Evolutionary conservation across 768 basidiomycete species (phyloP), one percentile per base, ranked within the genome.

Genomic region (Aureoboletus auriporus): DNA sequence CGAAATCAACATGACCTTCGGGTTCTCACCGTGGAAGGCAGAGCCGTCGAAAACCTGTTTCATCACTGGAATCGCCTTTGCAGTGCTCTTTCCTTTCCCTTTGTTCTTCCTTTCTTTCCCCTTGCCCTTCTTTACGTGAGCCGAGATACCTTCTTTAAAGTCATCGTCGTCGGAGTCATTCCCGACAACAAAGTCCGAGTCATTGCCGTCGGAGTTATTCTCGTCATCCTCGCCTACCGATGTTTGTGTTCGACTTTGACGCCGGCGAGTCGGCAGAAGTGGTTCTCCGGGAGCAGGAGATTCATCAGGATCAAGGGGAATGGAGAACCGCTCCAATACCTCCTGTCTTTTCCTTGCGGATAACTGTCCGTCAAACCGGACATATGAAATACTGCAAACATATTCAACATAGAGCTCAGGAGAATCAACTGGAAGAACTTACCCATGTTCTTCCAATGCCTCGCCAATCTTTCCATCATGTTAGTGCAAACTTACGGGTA

Each of bases 281-380:
- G 56, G 49, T 26, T 58, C 57, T 13, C 49, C 51, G 6, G 53
- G 54, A 35, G 49, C 50, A 28, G 55, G 48, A 13, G 54, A 50
- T 29, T 61, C 52, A 5, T 65, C 65, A 1, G 70, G 67, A 33
- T 75, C 67, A n/a, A 87, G 60, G 0, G 88, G 86, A n/a, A 83
- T 69, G 35, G 78, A 83, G 59, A 94, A 94, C 12, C 71, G 71
- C 36, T 82, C 78, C 46, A 94, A 78, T 8, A 86, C 80, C 55
- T 90, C 86, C 66, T 88, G 83, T 13, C 92, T 79, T 57, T 78
- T 75, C 57, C 79, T 83, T 2, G 84, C 86, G n/a, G 87, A 86
- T 81, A 93, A 84, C 57, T 83, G 76, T 1, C 92, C 92, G 51
- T 93, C 92, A 56, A 94, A 92, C 2, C 87, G 82, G 34, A 86